Evolutionary conservation across 1,139 yeast species (phyloP).

Genomic region (Candida labiduridarum): DNA sequence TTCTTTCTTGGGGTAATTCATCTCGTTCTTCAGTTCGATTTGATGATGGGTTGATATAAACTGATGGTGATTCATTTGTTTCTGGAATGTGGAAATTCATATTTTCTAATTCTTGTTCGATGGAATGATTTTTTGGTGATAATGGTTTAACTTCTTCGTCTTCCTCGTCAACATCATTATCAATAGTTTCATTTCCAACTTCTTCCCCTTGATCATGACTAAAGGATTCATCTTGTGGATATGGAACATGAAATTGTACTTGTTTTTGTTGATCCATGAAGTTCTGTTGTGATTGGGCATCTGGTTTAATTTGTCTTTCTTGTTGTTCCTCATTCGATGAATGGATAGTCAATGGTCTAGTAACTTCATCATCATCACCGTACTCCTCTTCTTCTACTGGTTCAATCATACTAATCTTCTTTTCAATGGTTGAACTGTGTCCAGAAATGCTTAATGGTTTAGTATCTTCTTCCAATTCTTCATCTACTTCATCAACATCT

Average conservation of each 20-base stretch:
- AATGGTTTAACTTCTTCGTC: constrained; percentile 25
- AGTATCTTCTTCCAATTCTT: not conserved
- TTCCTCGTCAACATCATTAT: not conserved
- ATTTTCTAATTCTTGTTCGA: constrained; percentile 32
- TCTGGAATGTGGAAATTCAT: constrained; percentile 25
- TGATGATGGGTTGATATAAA: constrained; percentile 9
- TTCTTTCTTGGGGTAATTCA: not conserved
- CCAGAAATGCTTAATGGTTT: constrained; percentile 1
- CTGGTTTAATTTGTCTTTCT: not conserved
- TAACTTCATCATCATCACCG: not conserved
- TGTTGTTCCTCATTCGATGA: not conserved
- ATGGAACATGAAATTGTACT: not conserved
- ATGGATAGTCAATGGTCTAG: not conserved
- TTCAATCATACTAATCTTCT: constrained; percentile 1
- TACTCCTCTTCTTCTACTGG: too few relatives aligned
- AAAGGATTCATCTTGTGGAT: constrained; percentile 1
- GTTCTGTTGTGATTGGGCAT: not conserved
- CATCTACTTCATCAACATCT: constrained; percentile 14
- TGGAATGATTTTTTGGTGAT: constrained; percentile 34
- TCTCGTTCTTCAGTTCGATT: not conserved
- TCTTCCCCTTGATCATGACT: not conserved
- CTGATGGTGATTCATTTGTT: constrained; percentile 17
- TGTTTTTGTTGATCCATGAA: not conserved
- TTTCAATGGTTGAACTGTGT: not conserved
- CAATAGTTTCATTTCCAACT: not conserved